Evolutionary conservation across 805 yeast genomes (phyloP).

Genomic region (Saccharomycopsis guyanensis): DNA sequence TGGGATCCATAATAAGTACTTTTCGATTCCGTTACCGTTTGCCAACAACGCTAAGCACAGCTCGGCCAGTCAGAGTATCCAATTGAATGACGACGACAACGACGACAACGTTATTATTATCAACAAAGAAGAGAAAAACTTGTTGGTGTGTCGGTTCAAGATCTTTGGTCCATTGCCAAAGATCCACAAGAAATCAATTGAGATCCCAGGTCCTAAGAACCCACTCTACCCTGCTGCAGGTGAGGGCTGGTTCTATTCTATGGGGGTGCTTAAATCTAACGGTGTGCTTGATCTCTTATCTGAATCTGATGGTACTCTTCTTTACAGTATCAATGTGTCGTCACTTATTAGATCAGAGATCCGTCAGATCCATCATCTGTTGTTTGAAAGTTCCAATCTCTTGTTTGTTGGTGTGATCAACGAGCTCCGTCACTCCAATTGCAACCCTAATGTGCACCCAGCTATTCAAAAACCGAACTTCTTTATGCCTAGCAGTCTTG

Average conservation of each 20-base stretch:
- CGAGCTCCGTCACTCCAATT: conserved; percentile 37
- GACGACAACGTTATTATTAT: conserved; percentile 19
- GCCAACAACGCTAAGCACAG: conserved; percentile 13
- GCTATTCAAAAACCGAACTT: conserved; percentile 9
- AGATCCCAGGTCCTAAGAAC: conserved; percentile 9
- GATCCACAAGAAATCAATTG: conserved; percentile 17
- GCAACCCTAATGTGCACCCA: conserved; percentile 15
- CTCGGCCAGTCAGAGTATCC: conserved; percentile 16
- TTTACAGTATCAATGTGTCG: conserved; percentile 52
- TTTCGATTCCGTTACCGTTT: conserved; percentile 29
- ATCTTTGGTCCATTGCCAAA: conserved; percentile 54
- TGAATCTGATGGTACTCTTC: conserved; percentile 55
- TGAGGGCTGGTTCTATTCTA: conserved; percentile 67
- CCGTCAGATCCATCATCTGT: conserved; percentile 53
- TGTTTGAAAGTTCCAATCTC: conserved; percentile 51
- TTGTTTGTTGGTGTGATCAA: conserved; percentile 51
- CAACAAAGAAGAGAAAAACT: conserved; percentile 29
- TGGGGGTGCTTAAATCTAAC: conserved; percentile 60
- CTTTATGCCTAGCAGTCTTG: conserved; percentile 13
- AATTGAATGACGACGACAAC: conserved; percentile 20
- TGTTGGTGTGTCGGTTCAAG: conserved; percentile 58
- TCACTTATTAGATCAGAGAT: conserved; percentile 51
- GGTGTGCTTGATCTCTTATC: conserved; percentile 54
- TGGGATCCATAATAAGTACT: conserved; percentile 48
- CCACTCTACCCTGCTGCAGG: conserved; percentile 11